Conservation (phyloP, 1,284 basidiomycete genomes). For the Ustilago curta region DNA sequence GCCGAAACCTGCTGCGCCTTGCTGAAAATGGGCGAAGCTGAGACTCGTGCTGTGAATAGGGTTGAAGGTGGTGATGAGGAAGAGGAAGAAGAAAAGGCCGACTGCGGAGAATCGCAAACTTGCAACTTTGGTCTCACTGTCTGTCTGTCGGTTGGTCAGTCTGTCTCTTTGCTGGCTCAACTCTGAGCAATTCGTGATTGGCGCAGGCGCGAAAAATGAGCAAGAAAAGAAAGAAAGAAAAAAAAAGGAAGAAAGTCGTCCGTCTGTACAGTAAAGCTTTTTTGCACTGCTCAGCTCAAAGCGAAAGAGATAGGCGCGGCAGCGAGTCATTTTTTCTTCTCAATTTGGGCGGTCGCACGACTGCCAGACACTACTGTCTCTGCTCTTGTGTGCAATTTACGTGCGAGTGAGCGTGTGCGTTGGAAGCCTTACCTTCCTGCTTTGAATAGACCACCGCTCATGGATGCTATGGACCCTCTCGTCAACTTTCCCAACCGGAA, state of each 20-base stretch:
- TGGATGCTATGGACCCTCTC: too few relatives aligned
- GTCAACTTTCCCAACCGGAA: background rate
- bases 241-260: constrained; percentile 28
- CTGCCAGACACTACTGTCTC: constrained; percentile 5
- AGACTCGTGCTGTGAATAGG: constrained; percentile 3
- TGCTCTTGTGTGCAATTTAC: background rate
- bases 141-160: too few relatives aligned
- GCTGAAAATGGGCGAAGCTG: constrained; percentile 1
- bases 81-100: background rate
- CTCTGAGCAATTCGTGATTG: background rate
- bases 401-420: constrained; percentile 3
- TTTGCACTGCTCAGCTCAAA: constrained; percentile 1
- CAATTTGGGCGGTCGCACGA: constrained; percentile 15
- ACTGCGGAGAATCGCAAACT: constrained; percentile 11
- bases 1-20: constrained; percentile 2
- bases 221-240: constrained; percentile 9
- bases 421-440: background rate
- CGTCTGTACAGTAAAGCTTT: background rate
- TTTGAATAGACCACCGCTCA: background rate
- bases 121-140: background rate
- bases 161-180: background rate
- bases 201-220: constrained; percentile 2
- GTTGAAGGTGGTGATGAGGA: constrained; percentile 9
- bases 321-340: constrained; percentile 41
- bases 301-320: constrained; percentile 2